Conservation (phyloP, 2,329 filamentous ascomycete genomes). For the Xylaria sp. region DNA sequence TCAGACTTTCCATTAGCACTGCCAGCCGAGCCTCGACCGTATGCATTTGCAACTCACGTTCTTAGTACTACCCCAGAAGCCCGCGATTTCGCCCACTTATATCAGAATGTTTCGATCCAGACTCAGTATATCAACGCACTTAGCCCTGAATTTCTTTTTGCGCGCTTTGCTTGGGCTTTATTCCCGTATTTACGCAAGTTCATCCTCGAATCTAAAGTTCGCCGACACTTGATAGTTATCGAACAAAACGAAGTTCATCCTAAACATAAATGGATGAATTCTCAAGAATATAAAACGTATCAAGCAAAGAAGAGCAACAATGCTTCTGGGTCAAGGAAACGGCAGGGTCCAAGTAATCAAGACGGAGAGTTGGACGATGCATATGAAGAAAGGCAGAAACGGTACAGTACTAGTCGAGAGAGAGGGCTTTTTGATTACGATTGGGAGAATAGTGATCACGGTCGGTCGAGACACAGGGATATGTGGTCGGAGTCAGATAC, state of each 20-base stretch:
- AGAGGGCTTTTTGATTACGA: background rate
- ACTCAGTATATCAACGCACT: constrained; percentile 2
- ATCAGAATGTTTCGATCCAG: constrained; percentile 9
- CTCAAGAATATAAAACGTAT: too few species aligned
- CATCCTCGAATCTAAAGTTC: background rate
- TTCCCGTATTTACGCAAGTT: constrained; percentile 8
- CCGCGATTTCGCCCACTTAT: constrained; percentile 6
- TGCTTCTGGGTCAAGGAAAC: background rate
- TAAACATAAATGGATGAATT: background rate
- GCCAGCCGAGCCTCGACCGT: background rate
- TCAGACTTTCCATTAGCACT: constrained; percentile 1
- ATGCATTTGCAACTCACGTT: constrained; percentile 8
- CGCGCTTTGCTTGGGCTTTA: constrained; percentile 19
- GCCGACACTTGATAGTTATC: background rate
- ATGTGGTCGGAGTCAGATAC: constrained; percentile 9
- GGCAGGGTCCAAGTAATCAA: constrained; percentile 12
- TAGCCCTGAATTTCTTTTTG: constrained; percentile 16
- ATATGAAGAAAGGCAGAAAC: background rate
- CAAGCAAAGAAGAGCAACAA: too few species aligned
- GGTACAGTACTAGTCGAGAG: background rate
- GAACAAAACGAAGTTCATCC: background rate
- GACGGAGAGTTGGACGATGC: background rate
- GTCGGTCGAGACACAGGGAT: background rate
- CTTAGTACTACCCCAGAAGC: constrained; percentile 5
- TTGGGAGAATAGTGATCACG: background rate